These are phyloP conservation scores for Cyclanthera cordifolia DNA, from an alignment of 306 rosid genomes.

Conservation along the genomic window DNA sequence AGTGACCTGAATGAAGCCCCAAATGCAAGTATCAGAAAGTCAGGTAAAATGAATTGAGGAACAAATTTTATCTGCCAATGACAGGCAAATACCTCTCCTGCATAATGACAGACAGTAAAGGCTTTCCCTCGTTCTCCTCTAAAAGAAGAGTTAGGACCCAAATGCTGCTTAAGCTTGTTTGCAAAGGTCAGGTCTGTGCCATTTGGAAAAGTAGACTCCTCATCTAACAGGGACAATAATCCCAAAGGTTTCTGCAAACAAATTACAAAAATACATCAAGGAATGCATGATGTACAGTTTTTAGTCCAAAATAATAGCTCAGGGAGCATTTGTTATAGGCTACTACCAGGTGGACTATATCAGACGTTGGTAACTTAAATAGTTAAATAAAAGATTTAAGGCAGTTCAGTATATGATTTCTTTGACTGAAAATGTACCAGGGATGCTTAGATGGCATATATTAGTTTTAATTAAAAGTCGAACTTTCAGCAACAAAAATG, in stretches of 20 bases:
- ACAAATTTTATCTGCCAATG: neutral
- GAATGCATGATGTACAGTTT: neutral
- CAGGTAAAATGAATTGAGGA: slow-evolving; percentile 18
- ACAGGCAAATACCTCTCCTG: slow-evolving; percentile 80
- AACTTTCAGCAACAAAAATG: neutral
- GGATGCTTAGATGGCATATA: neutral
- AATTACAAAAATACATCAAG: slow-evolving; percentile 9
- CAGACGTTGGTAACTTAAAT: neutral
- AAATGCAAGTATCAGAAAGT: slow-evolving; percentile 31
- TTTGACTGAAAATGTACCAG: neutral
- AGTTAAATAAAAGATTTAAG: neutral
- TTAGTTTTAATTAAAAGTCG: neutral
- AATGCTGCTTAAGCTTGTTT: slow-evolving; percentile 89
- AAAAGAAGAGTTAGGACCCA: slow-evolving; percentile 61
- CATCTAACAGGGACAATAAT: slow-evolving; percentile 77
- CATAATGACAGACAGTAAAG: slow-evolving; percentile 80
- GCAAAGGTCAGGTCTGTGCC: slow-evolving; percentile 91
- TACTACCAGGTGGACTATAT: neutral
- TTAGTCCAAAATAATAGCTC: neutral
- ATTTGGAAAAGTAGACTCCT: slow-evolving; percentile 97
- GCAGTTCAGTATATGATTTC: neutral
- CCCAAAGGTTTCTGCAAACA: slow-evolving; percentile 90
- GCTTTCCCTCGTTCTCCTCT: slow-evolving; percentile 86
- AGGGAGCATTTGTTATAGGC: neutral
- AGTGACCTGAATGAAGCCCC: slow-evolving; percentile 54